Conservation (phyloP, 805 yeast genomes). For the Candida germanica region DNA sequence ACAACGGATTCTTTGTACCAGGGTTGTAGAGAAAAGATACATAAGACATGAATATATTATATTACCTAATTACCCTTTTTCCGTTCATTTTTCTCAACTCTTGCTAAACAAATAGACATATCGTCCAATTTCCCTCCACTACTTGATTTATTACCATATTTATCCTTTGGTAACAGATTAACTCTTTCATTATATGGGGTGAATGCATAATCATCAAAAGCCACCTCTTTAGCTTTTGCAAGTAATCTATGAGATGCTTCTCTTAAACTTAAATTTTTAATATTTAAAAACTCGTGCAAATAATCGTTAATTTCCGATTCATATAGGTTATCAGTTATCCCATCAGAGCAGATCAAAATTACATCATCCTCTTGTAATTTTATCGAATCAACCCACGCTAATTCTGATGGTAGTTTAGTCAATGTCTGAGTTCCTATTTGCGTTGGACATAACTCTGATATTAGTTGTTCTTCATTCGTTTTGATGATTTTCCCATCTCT, state of each 20-base stretch:
- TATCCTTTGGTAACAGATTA: conserved; percentile 35
- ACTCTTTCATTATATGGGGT: conserved; percentile 54
- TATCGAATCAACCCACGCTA: conserved; percentile 45
- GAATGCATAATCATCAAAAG: conserved; percentile 50
- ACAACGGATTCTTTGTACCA: too few species aligned
- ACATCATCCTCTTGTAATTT: conserved; percentile 41
- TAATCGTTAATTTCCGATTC: conserved; percentile 44
- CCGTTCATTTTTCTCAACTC: conserved; percentile 22
- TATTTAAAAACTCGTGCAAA: conserved; percentile 30
- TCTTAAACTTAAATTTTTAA: conserved; percentile 30
- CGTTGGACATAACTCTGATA: conserved; percentile 46
- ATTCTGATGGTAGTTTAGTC: conserved; percentile 41
- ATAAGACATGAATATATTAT: too few species aligned
- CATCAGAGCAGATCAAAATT: conserved; percentile 50
- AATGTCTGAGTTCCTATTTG: conserved; percentile 53
- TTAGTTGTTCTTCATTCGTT: conserved; percentile 47
- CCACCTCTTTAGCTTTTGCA: conserved; percentile 45
- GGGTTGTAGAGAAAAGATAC: too few species aligned
- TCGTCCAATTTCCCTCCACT: conserved; percentile 57
- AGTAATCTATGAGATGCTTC: conserved; percentile 40
- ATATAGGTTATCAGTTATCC: conserved; percentile 51
- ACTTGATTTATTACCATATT: conserved; percentile 29
- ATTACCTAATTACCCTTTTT: too few species aligned
- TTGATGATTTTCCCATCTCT: conserved; percentile 43
- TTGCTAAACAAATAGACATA: conserved; percentile 49